Base-by-base conservation (phyloP, 1,139 yeast genomes). In the Suzukiozyma palmioleophila region DNA sequence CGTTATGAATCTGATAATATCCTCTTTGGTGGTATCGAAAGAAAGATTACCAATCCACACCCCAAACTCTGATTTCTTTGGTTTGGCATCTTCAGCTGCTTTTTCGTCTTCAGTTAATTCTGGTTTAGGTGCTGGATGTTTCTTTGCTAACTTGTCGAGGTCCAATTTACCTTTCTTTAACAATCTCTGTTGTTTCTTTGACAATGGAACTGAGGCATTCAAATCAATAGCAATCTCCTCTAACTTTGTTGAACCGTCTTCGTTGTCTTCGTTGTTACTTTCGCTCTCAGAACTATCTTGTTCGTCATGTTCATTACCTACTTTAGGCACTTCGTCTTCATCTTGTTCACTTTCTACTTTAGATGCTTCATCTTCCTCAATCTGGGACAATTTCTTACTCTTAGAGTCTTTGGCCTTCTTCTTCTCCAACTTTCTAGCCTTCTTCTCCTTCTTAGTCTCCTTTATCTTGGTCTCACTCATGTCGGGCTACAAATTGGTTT, bases 31-130 rank as follows among this genome's bases (percentile, higher is more conserved):
- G 6, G 97, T 89, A 40, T 86, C 94, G 53, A 84, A 94, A 0
- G 96, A 75, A 49, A 94, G 63, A 58, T 92, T 94, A 36, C 98
- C 98, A 35, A 92, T 77, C 98, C 98, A 92, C 21, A 89, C 94
- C 35, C 95, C 95, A 52, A 67, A 79, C 40, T 73, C 76, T 2
- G 83, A 73, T 49, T 72, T 73, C 50, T 58, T 65, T 39, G 54
- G 51, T 43, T 47, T 54, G 10, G 50, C 57, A 18, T 46, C 56
- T n/a, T 47, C 56, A 16, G 51, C 56, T 3, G 48, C 57, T 28
- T 56, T 57, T 39, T 59, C 58, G 39, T 59, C 66, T 25, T 57
- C 58, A 10, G 62, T 56, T 16, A 48, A 48, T 28, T 57, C 66
- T 12, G 62, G 59, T 44, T 68, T 71, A 24, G 78, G 68, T 35